Base-by-base conservation (phyloP, 2,329 filamentous ascomycete genomes). In the Cladosporium velox region DNA sequence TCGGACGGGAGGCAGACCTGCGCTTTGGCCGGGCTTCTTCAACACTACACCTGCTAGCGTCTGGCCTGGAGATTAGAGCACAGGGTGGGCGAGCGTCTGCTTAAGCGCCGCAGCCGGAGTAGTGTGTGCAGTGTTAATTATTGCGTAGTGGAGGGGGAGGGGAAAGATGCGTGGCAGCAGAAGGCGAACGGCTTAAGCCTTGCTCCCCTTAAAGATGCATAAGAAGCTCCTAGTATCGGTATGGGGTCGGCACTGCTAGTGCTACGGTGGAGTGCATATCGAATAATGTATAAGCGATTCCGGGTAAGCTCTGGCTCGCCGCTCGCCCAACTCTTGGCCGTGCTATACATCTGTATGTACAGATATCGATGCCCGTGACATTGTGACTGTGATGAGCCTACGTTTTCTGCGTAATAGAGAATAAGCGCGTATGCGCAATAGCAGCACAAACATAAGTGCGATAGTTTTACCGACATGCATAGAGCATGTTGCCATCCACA, bases 11-110 rank as follows among this genome's bases (percentile, higher is more conserved):
- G 34, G 55, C 55, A 58, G 34, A 21, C 55, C 32, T 58, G 55
- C 57, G 57, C 57, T 59, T 30, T n/a, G 57, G 57, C 38, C 57
- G 57, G 57, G 38, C 38, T 59, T 59, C 35, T 59, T 47, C 35
- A 47, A 44, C 41, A 47, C 41, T 47, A 47, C 41, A 47, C 41
- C 41, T 47, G 41, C 57, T 59, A 59, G 57, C 57, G 57, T 26
- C 38, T 26, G 28, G 28, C 24, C 57, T 59, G 57, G 57, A 47
- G 38, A 41, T 58, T 58, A 32, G 52, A 30, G 34, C 34, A 35
- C 21, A 58, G 57, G 57, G 57, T 26, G 57, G 57, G 57, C 18
- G 41, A 12, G 57, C 34, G 32, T 24, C 26, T 41, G 18, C 57
- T 59, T 59, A 34, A 58, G 55, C 55, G 55, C 55, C 55, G 34